Conservation (phyloP, 192 early-diverging fungal genomes). For the Podila minutissima region DNA sequence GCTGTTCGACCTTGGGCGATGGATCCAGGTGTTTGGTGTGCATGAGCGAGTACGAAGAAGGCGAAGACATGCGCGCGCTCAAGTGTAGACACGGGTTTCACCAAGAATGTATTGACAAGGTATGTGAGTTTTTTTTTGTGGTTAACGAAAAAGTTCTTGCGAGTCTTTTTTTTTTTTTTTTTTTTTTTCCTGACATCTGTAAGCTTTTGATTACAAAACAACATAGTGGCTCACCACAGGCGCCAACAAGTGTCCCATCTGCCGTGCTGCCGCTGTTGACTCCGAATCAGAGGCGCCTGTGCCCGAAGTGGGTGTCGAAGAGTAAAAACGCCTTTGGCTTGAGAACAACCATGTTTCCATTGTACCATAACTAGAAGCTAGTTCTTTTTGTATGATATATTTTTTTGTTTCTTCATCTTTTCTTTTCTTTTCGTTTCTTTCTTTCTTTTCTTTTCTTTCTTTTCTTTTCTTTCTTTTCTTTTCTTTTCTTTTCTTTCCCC, state of each 20-base stretch:
- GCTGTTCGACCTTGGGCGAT: slow-evolving; percentile 39
- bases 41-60: slow-evolving; percentile 58
- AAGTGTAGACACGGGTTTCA: slow-evolving; percentile 67
- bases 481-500: not conserved
- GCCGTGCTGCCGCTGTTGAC: slow-evolving; percentile 57
- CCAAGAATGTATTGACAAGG: slow-evolving; percentile 65
- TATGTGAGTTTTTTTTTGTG: slow-evolving; percentile 2
- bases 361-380: not conserved
- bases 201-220: not conserved
- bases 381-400: not conserved
- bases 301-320: not conserved
- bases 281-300: slow-evolving; percentile 7
- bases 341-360: not conserved
- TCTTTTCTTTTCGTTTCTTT: not conserved
- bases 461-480: not conserved
- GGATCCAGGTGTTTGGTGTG: slow-evolving; percentile 60
- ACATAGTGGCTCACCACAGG: slow-evolving; percentile 63
- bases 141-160: not conserved
- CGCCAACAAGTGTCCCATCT: slow-evolving; percentile 65
- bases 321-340: too few relatives aligned
- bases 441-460: not conserved
- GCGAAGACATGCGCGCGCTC: slow-evolving; percentile 59
- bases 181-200: too few relatives aligned
- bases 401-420: too few relatives aligned
- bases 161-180: too few relatives aligned